Percentiles rank a stretch among this genome's conserved stretches.
Evolutionary conservation across 1,284 basidiomycete species (phyloP).

Genomic region (Puccinia brachypodii): DNA sequence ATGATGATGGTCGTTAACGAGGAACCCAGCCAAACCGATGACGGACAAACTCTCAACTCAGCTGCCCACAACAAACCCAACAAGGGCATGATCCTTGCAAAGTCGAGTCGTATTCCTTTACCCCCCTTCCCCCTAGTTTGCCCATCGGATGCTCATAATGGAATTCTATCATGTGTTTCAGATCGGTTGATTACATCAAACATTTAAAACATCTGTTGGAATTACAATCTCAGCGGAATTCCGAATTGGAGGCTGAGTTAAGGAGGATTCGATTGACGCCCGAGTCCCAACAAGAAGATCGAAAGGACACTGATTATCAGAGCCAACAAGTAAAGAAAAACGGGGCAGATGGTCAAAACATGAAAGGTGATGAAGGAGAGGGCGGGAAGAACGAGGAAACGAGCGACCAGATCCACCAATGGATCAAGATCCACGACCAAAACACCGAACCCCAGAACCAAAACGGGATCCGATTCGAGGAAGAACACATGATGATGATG

Average conservation of each 20-base stretch:
- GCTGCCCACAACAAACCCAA: slow-evolving; percentile 52
- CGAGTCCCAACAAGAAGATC: background rate
- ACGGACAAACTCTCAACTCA: background rate
- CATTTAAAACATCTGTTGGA: slow-evolving; percentile 55
- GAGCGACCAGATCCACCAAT: background rate
- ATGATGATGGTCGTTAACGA: slow-evolving; percentile 52
- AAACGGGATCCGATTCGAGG: background rate
- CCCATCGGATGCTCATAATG: background rate
- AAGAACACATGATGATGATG: background rate
- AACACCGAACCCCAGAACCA: background rate
- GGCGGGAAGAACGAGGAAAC: background rate
- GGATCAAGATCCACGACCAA: slow-evolving; percentile 14
- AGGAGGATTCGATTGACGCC: background rate
- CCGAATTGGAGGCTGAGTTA: slow-evolving; percentile 53
- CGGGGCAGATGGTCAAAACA: background rate
- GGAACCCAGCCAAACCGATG: slow-evolving; percentile 52
- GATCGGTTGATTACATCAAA: slow-evolving; percentile 56
- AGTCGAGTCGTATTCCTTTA: background rate
- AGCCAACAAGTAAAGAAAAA: background rate
- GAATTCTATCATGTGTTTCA: slow-evolving; percentile 44
- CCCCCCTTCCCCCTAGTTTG: background rate
- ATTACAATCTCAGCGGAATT: slow-evolving; percentile 53
- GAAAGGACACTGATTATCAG: background rate
- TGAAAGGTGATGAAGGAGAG: background rate
- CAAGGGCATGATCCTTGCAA: slow-evolving; percentile 55